Conservation (phyloP, 768 basidiomycete genomes). For the Leccinum olivaceopallidum region DNA sequence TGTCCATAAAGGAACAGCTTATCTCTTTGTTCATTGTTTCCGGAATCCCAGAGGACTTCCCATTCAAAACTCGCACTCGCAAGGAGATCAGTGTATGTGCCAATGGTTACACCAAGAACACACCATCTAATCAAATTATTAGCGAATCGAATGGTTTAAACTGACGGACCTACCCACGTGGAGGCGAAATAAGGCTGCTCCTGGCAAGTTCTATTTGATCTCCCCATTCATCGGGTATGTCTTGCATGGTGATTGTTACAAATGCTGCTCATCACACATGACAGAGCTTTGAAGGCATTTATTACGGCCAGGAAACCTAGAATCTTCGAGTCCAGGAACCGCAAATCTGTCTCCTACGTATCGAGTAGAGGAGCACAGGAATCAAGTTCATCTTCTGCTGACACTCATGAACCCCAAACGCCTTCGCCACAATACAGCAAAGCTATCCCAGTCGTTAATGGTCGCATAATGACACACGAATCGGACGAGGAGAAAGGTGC, state of each 20-base stretch:
- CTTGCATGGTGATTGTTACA: not conserved
- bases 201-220: conserved; percentile 91
- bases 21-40: conserved; percentile 91
- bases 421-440: conserved; percentile 61
- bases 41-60: conserved; percentile 83
- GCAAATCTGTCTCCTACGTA: conserved; percentile 33
- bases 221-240: conserved; percentile 88
- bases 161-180: conserved; percentile 90
- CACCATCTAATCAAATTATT: conserved; percentile 14
- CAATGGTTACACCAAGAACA: conserved; percentile 2
- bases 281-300: conserved; percentile 55
- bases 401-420: conserved; percentile 61
- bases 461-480: conserved; percentile 27
- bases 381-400: conserved; percentile 66
- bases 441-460: conserved; percentile 29
- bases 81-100: conserved; percentile 94
- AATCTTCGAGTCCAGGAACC: conserved; percentile 34
- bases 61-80: conserved; percentile 90
- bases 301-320: conserved; percentile 65
- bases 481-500: conserved; percentile 33
- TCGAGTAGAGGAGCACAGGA: conserved; percentile 46
- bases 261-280: conserved; percentile 4
- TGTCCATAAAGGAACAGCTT: conserved; percentile 86
- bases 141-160: conserved; percentile 98
- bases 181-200: conserved; percentile 70